A percentile compares a stretch with the other conserved stretches of the same genome.
Conservation (phyloP, 2,329 filamentous ascomycete species). For the Aspergillus sp. region DNA sequence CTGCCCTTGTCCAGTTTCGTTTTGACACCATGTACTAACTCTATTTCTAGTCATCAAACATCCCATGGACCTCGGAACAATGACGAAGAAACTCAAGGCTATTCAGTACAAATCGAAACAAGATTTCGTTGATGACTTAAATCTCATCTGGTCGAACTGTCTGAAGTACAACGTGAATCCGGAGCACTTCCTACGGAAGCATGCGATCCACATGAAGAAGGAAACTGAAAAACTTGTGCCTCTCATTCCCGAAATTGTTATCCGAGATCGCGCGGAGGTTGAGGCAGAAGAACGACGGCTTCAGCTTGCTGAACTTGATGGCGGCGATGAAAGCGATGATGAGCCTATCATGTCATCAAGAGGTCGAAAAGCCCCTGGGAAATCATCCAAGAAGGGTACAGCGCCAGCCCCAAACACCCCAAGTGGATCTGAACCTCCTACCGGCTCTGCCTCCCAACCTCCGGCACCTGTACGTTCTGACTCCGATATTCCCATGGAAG, state of each 20-base stretch:
- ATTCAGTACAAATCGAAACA: conserved; percentile 82
- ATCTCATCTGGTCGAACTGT: conserved; percentile 96
- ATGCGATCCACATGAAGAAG: conserved; percentile 94
- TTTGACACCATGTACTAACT: conserved; percentile 20
- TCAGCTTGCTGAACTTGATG: conserved; percentile 78
- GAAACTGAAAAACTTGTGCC: conserved; percentile 96
- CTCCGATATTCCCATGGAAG: conserved; percentile 72
- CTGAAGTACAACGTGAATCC: conserved; percentile 92
- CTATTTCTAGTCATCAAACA: conserved; percentile 76
- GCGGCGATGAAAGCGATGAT: conserved; percentile 88
- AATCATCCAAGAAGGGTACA: conserved; percentile 69
- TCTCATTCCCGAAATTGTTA: conserved; percentile 87
- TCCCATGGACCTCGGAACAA: conserved; percentile 94
- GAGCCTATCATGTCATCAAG: conserved; percentile 98
- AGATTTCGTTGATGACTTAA: conserved; percentile 90
- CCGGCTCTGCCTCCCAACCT: conserved; percentile 48
- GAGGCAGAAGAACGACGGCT: conserved; percentile 81
- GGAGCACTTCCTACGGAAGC: conserved; percentile 81
- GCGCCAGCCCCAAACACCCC: conserved; percentile 68
- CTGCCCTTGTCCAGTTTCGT: background rate
- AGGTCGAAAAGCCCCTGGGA: conserved; percentile 79
- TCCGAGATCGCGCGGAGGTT: conserved; percentile 88
- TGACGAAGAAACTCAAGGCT: conserved; percentile 95
- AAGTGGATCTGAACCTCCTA: conserved; percentile 75
- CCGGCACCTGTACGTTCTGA: conserved; percentile 58